Conservation (phyloP, 305 asterid genomes). For the Stenogyne calaminthoides region DNA sequence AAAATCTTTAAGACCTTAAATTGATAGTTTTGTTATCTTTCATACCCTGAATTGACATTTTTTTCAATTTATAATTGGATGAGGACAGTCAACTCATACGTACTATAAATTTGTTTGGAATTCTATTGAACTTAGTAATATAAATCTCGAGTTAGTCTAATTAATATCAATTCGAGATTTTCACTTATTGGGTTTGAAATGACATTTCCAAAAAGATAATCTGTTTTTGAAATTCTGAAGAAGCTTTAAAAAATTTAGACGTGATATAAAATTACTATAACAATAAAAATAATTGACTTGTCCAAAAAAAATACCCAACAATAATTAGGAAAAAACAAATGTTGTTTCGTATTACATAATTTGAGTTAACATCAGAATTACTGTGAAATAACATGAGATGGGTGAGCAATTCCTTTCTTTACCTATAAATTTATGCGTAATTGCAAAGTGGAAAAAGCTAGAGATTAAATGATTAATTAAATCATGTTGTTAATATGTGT, state of each 20-base stretch:
- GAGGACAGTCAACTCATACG: too few relatives aligned
- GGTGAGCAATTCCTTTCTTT: conserved; percentile 32
- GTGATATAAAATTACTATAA: not conserved
- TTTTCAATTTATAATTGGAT: too few relatives aligned
- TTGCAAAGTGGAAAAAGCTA: conserved; percentile 30
- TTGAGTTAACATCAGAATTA: conserved; percentile 9
- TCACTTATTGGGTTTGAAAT: not conserved
- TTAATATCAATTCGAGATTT: not conserved
- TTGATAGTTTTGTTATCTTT: too few relatives aligned
- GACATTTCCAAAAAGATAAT: not conserved
- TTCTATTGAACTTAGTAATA: too few relatives aligned
- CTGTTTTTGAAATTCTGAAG: not conserved
- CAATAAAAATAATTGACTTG: not conserved
- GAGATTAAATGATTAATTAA: conserved; percentile 20
- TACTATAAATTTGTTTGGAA: too few relatives aligned
- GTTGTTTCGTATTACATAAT: not conserved
- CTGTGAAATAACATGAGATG: not conserved
- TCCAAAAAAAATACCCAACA: too few relatives aligned
- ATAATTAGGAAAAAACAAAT: too few relatives aligned
- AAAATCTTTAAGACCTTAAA: too few relatives aligned
- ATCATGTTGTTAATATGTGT: not conserved
- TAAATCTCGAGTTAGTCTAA: not conserved
- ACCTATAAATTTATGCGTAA: conserved; percentile 34
- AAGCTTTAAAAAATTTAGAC: not conserved
- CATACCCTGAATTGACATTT: too few relatives aligned